Conservation (phyloP, 1,284 basidiomycete species). For the Cutaneotrichosporon spelunceum region DNA sequence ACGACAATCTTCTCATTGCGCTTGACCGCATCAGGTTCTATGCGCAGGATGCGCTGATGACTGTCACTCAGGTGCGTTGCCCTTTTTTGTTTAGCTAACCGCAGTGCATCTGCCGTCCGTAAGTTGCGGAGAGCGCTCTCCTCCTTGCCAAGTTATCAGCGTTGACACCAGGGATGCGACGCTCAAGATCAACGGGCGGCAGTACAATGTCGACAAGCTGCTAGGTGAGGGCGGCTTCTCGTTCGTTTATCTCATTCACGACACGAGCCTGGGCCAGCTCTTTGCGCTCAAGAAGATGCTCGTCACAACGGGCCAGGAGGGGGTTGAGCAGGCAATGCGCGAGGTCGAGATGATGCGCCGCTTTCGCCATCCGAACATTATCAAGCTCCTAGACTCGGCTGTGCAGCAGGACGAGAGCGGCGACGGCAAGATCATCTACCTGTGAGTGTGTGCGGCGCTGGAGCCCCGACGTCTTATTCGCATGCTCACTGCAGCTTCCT, state of each 20-base stretch:
- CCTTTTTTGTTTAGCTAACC: not conserved
- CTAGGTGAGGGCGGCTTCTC: constrained; percentile 94
- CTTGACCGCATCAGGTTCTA: constrained; percentile 45
- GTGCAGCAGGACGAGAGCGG: constrained; percentile 77
- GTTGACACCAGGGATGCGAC: constrained; percentile 53
- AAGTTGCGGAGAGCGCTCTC: constrained; percentile 17
- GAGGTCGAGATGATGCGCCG: constrained; percentile 87
- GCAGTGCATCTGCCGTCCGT: constrained; percentile 53
- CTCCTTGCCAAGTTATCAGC: not conserved
- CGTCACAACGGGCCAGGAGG: constrained; percentile 66
- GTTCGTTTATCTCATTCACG: constrained; percentile 88
- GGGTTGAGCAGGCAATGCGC: constrained; percentile 63
- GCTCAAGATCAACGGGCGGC: constrained; percentile 88
- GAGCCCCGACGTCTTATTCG: not conserved
- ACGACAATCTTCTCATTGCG: constrained; percentile 41
- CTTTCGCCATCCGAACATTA: constrained; percentile 68
- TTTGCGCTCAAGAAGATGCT: constrained; percentile 95
- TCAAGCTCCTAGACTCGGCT: constrained; percentile 67
- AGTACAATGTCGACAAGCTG: constrained; percentile 79
- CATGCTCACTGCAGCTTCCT: constrained; percentile 31
- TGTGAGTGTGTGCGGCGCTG: no score
- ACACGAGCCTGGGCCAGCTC: constrained; percentile 63
- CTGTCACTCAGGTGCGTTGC: constrained; percentile 38
- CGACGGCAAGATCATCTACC: constrained; percentile 89
- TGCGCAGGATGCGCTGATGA: constrained; percentile 36